Percentiles rank a stretch among this genome's conserved stretches.
phyloP scores from a whole-genome alignment of 129 eudicot genomes.

The Ambrosia artemisiifolia region DNA sequence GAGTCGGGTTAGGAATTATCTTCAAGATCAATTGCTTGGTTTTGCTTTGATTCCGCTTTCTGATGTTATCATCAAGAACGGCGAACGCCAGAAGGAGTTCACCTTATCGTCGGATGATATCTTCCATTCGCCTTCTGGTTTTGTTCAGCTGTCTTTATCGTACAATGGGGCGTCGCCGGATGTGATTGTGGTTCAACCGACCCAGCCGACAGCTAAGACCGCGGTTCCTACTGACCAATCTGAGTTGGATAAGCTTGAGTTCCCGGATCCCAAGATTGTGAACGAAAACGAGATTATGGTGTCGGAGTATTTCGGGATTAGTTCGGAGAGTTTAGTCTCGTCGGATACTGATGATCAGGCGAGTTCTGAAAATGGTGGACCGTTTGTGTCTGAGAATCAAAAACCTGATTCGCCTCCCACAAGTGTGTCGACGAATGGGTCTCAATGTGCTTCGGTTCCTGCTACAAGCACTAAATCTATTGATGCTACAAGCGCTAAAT shows the following conservation, averaged over 20 bases:
- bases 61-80: constrained; percentile 54
- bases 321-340: constrained; percentile 67
- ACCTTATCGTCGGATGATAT: constrained; percentile 85
- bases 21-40: constrained; percentile 90
- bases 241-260: constrained; percentile 77
- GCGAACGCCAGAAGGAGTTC: constrained; percentile 73
- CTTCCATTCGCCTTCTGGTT: constrained; percentile 96
- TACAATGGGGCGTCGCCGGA: constrained; percentile 80
- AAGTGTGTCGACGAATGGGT: constrained; percentile 51
- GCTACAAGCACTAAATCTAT: constrained; percentile 35
- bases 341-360: constrained; percentile 62
- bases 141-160: constrained; percentile 71
- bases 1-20: constrained; percentile 83
- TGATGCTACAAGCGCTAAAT: constrained; percentile 41
- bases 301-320: constrained; percentile 65
- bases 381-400: constrained; percentile 24
- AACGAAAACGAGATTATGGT: constrained; percentile 88
- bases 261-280: constrained; percentile 81
- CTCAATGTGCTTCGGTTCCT: constrained; percentile 49
- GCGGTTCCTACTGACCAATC: constrained; percentile 26
- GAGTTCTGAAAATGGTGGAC: constrained; percentile 46
- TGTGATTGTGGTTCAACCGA: constrained; percentile 51
- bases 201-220: constrained; percentile 2
- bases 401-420: constrained; percentile 69
- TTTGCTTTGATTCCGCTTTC: constrained; percentile 89